Evolutionary conservation across 1,284 basidiomycete species (phyloP).

Genomic region (Schizophyllum amplum): DNA sequence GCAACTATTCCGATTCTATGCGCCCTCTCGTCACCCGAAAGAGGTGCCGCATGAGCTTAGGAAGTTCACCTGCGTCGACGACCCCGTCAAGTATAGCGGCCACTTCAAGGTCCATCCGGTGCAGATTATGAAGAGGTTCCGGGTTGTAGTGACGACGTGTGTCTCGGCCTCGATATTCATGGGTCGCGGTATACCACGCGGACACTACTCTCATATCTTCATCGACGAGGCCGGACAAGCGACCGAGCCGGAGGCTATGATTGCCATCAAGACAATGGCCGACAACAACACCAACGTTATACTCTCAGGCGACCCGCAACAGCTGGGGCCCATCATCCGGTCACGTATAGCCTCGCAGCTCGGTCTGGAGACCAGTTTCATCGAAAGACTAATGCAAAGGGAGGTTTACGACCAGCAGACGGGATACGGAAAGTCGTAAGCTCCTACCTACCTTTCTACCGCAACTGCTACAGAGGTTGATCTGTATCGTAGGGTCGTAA

Average conservation of each 20-base stretch:
- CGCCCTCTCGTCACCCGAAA: constrained; percentile 42
- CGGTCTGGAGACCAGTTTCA: constrained; percentile 45
- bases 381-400: constrained; percentile 48
- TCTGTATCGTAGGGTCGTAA: constrained; percentile 29
- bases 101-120: constrained; percentile 40
- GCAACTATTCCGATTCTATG: constrained; percentile 57
- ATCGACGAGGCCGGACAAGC: constrained; percentile 62
- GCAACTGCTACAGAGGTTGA: constrained; percentile 6
- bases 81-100: constrained; percentile 12
- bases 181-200: constrained; percentile 46
- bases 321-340: constrained; percentile 54
- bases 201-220: constrained; percentile 58
- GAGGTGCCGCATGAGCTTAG: constrained; percentile 36
- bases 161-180: constrained; percentile 48
- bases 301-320: constrained; percentile 54
- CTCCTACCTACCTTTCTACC: background rate
- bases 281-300: constrained; percentile 44
- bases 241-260: constrained; percentile 52
- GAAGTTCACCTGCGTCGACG: constrained; percentile 31
- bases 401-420: constrained; percentile 34
- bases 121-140: constrained; percentile 33
- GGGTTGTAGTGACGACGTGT: constrained; percentile 54
- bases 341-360: constrained; percentile 40
- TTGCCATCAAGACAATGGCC: constrained; percentile 47
- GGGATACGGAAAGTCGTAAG: constrained; percentile 35